Conservation (phyloP, 495 filamentous ascomycete species). For the Aspergillus ostianus region DNA sequence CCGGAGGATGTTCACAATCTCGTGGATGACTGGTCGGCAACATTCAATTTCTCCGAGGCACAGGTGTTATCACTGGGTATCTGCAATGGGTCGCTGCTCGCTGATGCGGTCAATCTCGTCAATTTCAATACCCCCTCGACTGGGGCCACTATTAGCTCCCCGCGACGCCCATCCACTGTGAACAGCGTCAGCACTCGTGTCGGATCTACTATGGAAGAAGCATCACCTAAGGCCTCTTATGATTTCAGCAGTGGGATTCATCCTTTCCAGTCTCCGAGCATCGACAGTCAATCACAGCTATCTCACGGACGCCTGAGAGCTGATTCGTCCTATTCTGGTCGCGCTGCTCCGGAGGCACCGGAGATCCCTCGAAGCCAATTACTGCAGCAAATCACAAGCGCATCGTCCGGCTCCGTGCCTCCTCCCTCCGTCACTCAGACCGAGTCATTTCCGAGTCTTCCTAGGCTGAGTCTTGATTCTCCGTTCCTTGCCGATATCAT, state of each 20-base stretch:
- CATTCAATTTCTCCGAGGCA: conserved; percentile 60
- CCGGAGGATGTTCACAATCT: conserved; percentile 66
- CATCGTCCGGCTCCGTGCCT: conserved; percentile 13
- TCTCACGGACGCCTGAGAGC: conserved; percentile 32
- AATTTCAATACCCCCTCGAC: conserved; percentile 56
- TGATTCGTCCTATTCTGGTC: conserved; percentile 34
- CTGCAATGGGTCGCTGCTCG: conserved; percentile 57
- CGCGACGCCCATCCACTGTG: conserved; percentile 46
- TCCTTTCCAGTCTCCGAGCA: conserved; percentile 36
- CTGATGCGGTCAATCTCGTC: conserved; percentile 48
- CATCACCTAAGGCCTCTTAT: conserved; percentile 55
- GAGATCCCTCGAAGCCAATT: conserved; percentile 28
- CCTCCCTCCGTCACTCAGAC: conserved; percentile 20
- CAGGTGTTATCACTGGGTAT: conserved; percentile 52
- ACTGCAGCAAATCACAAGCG: conserved; percentile 31
- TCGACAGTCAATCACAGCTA: conserved; percentile 29
- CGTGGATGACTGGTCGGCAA: conserved; percentile 65
- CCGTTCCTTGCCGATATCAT: conserved; percentile 43
- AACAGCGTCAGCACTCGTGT: conserved; percentile 50
- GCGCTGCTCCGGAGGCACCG: conserved; percentile 17
- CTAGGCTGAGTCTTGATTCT: conserved; percentile 42
- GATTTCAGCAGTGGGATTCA: conserved; percentile 43
- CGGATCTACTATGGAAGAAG: conserved; percentile 60
- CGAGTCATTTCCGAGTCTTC: conserved; percentile 40
- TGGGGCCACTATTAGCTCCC: conserved; percentile 33